Base-by-base conservation (phyloP, 2,329 filamentous ascomycete species). In the Diaporthe sp. region DNA sequence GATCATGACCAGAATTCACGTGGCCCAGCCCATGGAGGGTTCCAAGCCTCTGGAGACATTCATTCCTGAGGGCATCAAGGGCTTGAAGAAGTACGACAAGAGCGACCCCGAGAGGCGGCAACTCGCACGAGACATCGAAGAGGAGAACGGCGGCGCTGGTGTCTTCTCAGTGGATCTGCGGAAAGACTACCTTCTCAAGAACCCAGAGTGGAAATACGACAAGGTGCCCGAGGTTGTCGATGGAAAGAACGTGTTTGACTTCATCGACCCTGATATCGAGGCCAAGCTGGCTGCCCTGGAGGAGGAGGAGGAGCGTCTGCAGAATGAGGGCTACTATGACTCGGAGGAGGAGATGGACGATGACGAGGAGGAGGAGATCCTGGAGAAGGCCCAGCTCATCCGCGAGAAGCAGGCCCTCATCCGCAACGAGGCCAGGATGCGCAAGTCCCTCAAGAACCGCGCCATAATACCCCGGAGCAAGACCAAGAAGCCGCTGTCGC, bases 201-300 rank as follows among this genome's bases (percentile, higher is more conserved):
- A 98, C 83, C 91, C 94, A 57, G 95, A 97, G 75, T 98, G 97
- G 97, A 98, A 98, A 85, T 91, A 98, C 83, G 97, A 99, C 87
- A 95, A 94, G 86, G 94, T 98, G 73, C 97, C 97, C 44, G 97
- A 99, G 85, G 90, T 98, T 67, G 94, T 96, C 85, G 93, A 98
- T 82, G 97, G 97, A 85, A 96, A 96, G 90, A 99, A 99, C 84
- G 94, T 99, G 75, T 97, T 96, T 87, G 97, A 99, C 85, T 99
- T 95, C 85, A 92, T 99, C 82, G 97, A 98, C 82, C 96, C 96
- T 1, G 97, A 99, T 74, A 99, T 99, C 82, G 97, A 98, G 82
- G 90, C 92, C 79, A 98, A 98, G 88, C 91, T 99, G 68, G 93
- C 93, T 71, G 95, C 95, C 74, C 90, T 99, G 47, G 97, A 99